A percentile compares a stretch with the other conserved stretches of the same genome.
phyloP scores from a whole-genome alignment of 2,329 filamentous ascomycete genomes.

The Fusarium setosum region DNA sequence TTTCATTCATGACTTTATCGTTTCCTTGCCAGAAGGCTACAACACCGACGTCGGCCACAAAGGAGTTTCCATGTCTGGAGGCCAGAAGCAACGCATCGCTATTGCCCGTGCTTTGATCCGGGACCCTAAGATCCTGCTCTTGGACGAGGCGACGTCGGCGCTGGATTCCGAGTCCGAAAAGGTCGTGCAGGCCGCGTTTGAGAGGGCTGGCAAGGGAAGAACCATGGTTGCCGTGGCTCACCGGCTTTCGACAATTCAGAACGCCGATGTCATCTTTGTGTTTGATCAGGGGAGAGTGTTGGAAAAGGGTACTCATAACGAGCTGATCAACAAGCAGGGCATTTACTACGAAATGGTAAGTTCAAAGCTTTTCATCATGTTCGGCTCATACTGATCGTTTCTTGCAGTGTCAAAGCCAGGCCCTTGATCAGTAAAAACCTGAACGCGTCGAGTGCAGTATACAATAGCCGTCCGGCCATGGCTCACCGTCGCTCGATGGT shows the following conservation, averaged over 20 bases:
- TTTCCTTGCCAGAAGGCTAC: slow-evolving; percentile 74
- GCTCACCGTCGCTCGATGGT: too few species aligned
- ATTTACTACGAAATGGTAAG: slow-evolving; percentile 39
- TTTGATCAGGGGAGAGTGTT: slow-evolving; percentile 55
- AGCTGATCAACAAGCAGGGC: slow-evolving; percentile 31
- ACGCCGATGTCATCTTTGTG: slow-evolving; percentile 57
- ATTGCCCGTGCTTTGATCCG: slow-evolving; percentile 77
- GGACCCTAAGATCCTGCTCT: slow-evolving; percentile 70
- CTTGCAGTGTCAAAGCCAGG: slow-evolving; percentile 35
- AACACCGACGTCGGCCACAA: slow-evolving; percentile 74
- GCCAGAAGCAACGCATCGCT: slow-evolving; percentile 76
- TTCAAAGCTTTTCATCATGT: not conserved
- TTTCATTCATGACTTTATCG: slow-evolving; percentile 78
- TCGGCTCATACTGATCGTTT: not conserved
- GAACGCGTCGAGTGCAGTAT: too few species aligned
- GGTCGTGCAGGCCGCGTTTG: slow-evolving; percentile 73
- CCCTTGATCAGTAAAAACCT: slow-evolving; percentile 27
- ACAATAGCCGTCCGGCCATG: too few species aligned
- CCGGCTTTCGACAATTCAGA: slow-evolving; percentile 54
- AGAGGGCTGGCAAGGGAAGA: slow-evolving; percentile 67
- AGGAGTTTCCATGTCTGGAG: slow-evolving; percentile 74
- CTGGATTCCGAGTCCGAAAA: slow-evolving; percentile 73
- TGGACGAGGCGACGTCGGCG: slow-evolving; percentile 77
- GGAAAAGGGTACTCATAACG: slow-evolving; percentile 53
- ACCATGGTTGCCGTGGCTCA: slow-evolving; percentile 80